Percentiles rank a stretch among this genome's conserved stretches.
Evolutionary conservation across 208 protist genomes (phyloP).

Genomic region (Wallacemonas sp.): DNA sequence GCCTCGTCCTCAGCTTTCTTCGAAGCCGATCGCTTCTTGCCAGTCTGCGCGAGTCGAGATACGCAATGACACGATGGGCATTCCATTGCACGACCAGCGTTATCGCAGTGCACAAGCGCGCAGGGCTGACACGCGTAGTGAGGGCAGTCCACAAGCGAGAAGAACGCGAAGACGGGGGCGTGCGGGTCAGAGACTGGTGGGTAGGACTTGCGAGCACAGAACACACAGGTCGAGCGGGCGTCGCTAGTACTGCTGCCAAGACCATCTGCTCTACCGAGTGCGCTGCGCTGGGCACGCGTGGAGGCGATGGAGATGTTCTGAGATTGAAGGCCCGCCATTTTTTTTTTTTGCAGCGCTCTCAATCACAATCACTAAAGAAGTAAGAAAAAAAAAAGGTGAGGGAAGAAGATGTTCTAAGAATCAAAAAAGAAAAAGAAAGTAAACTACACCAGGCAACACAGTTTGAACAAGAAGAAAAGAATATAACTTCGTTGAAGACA

Average conservation of each 20-base stretch:
- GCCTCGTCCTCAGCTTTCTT: not conserved
- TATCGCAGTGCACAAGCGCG: constrained; percentile 81
- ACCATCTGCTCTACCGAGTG: not conserved
- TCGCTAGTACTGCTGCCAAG: constrained; percentile 7
- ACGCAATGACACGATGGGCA: constrained; percentile 77
- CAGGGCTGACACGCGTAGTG: constrained; percentile 91
- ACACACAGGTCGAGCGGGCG: constrained; percentile 58
- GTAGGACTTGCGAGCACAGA: constrained; percentile 48
- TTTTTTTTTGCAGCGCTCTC: no score
- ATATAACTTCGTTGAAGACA: no score
- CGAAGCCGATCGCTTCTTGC: constrained; percentile 40
- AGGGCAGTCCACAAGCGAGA: constrained; percentile 88
- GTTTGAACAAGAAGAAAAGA: no score
- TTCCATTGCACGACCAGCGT: constrained; percentile 62
- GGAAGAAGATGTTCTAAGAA: constrained; percentile 11
- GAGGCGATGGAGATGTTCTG: constrained; percentile 81
- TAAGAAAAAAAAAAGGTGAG: constrained; percentile 10
- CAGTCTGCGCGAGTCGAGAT: constrained; percentile 79
- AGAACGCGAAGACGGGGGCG: constrained; percentile 85
- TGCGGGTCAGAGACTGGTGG: constrained; percentile 58
- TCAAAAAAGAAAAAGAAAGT: not conserved
- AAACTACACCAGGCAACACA: no score
- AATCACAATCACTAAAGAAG: not conserved
- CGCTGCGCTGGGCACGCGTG: constrained; percentile 28
- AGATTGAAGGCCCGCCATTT: constrained; percentile 81